Evolutionary conservation across 1,139 yeast species (phyloP), one percentile per base, ranked within the genome.

Genomic region (Entelexis paramagnoliae): DNA sequence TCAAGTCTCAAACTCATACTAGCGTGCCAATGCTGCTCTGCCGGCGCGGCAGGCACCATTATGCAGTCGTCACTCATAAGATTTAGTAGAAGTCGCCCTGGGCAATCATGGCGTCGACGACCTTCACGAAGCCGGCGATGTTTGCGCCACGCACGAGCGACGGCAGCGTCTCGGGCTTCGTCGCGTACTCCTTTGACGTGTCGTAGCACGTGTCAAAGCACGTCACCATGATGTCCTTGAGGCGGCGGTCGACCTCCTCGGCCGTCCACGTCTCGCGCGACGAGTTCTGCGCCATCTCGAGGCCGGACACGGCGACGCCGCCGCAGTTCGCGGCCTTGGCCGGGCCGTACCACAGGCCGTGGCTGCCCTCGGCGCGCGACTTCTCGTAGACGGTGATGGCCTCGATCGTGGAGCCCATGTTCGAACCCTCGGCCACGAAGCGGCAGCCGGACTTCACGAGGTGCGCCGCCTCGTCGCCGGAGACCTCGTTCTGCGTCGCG

Each of bases 241-340:
- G 80, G 72, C 82, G 86, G 58, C 70, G 68, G 72, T 88, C 96
- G 64, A 88, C 96, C 74, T 84, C 87, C 75, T 86, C 95, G 57
- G 79, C 64, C 58, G 94, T 78, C 96, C 96, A 88, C 61, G 74
- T 72, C 60, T 82, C 80, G 77, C 97, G 85, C 71, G 83, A 93
- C 56, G 96, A 87, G 85, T 91, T 91, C 77, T 91, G 98, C 59
- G 97, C 96, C 97, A 91, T 91, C 78, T 91, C 98, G 63, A 91
- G 80, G 69, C 97, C 97, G 58, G 96, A 87, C 56, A 89, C 96
- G 56, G 96, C 95, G 65, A 91, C 98, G 81, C 97, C 98, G 76
- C 97, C 97, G 76, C 94, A 84, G 81, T 91, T 91, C 67, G 97
- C 93, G 64, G 96, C 96, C 80, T 91, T 91, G 73, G 97, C 97